Evolutionary conservation across 2,329 filamentous ascomycete genomes (phyloP).

Genomic region (Tolypocladium album): DNA sequence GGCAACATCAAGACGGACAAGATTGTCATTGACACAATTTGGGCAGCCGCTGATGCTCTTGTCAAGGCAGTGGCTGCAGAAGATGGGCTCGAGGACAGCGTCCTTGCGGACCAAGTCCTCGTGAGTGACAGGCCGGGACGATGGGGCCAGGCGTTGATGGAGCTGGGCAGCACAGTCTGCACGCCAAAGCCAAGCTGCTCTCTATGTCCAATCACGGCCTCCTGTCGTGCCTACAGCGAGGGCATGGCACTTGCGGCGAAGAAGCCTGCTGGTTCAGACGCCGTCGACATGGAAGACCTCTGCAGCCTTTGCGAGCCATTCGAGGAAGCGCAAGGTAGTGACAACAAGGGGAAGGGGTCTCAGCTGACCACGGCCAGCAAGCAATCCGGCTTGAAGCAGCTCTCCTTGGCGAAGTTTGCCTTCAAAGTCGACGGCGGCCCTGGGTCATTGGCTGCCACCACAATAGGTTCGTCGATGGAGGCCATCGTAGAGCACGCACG

Average conservation of each 20-base stretch:
- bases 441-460: background rate
- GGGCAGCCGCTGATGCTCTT: constrained; percentile 46
- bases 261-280: constrained; percentile 1
- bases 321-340: constrained; percentile 20
- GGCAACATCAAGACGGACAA: constrained; percentile 48
- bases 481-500: constrained; percentile 32
- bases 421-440: constrained; percentile 13
- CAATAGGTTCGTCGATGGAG: constrained; percentile 6
- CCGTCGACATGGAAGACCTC: constrained; percentile 37
- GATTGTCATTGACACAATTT: constrained; percentile 39
- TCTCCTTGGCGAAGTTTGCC: constrained; percentile 23
- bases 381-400: constrained; percentile 14
- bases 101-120: constrained; percentile 10
- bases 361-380: constrained; percentile 2
- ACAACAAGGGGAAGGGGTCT: constrained; percentile 8
- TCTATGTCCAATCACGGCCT: constrained; percentile 37
- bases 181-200: constrained; percentile 47
- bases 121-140: constrained; percentile 41
- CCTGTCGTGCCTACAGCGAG: constrained; percentile 40
- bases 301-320: constrained; percentile 38
- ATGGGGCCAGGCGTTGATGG: constrained; percentile 58
- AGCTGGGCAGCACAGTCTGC: constrained; percentile 52
- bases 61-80: constrained; percentile 39
- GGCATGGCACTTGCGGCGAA: constrained; percentile 22
- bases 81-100: constrained; percentile 5